phyloP scores from a whole-genome alignment of 1,139 yeast species.

The Arxiozyma bovina region DNA sequence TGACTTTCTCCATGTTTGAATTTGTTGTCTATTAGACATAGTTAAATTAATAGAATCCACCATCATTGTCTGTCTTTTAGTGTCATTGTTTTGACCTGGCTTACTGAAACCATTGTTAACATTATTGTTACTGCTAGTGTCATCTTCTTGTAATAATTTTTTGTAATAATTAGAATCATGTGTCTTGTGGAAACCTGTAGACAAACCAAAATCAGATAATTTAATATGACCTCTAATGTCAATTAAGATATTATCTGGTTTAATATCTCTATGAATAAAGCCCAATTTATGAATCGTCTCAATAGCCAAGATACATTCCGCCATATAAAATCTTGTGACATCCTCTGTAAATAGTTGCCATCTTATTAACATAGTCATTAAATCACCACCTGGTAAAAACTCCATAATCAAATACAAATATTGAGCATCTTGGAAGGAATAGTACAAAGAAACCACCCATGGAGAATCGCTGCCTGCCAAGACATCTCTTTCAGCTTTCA shows the following conservation, averaged over 20 bases:
- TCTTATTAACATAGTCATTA: constrained; percentile 79
- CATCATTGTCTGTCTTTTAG: constrained; percentile 67
- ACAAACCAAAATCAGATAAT: constrained; percentile 71
- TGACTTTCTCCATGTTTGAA: constrained; percentile 97
- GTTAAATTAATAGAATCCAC: constrained; percentile 94
- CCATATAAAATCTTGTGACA: constrained; percentile 76
- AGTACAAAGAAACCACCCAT: constrained; percentile 76
- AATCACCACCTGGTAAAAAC: constrained; percentile 77
- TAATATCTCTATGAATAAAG: constrained; percentile 73
- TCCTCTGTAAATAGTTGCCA: constrained; percentile 85
- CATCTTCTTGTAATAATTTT: constrained; percentile 58
- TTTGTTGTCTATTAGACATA: constrained; percentile 91
- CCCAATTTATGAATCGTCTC: constrained; percentile 77
- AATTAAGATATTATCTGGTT: constrained; percentile 73
- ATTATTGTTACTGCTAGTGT: constrained; percentile 13
- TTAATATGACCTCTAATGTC: constrained; percentile 76
- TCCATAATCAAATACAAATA: constrained; percentile 75
- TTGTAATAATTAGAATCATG: constrained; percentile 74
- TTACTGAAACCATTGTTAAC: constrained; percentile 22
- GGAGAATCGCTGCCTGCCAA: constrained; percentile 80
- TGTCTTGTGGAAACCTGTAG: constrained; percentile 79
- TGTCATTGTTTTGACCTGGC: constrained; percentile 27
- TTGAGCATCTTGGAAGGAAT: constrained; percentile 72
- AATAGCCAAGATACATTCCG: constrained; percentile 77
- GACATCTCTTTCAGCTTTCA: constrained; percentile 78